Evolutionary conservation across 352 stramenopile genomes (phyloP), one percentile per base, ranked within the genome.

Genomic region (Globisporangium okanoganense): DNA sequence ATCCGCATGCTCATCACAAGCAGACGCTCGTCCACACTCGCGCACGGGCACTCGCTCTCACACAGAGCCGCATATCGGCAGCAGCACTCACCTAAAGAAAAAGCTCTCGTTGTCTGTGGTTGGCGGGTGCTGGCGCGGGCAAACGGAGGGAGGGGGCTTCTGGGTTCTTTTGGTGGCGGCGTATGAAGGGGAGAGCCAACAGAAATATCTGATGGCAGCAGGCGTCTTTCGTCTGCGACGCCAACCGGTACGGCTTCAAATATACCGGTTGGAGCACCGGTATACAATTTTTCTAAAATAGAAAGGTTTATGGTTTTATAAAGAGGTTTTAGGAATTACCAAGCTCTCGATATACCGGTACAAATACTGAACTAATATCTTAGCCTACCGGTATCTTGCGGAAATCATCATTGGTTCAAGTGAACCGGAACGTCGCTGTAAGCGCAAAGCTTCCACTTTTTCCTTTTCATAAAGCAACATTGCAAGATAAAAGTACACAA

Each of bases 141-240:
- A 43, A 38, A n/a, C n/a, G n/a, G n/a, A n/a, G n/a, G n/a, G n/a
- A 38, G 58, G 35, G 36, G 50, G 59, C 59, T 55, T 54, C 24
- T 58, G n/a, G n/a, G n/a, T n/a, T n/a, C n/a, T n/a, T 40, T 20
- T 22, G n/a, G 20, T 13, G 25, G 8, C 44, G 9, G 6, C 20
- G 27, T 56, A 44, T 13, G 41, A 43, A n/a, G n/a, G 38, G 53
- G 53, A 59, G 53, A 60, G 54, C 54, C 54, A 60, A 44, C 52
- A 60, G 69, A 78, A 78, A 79, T 72, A 72, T 81, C 65, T 76
- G 57, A 65, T 79, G 69, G 66, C 43, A 36, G 27, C 14, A 16
- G 12, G 58, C 47, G 7, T 10, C 36, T 52, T 59, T 36, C 27
- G 13, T 38, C 38, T 43, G 54, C 54, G 18, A 25, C 12, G 24